Evolutionary conservation across 2,329 filamentous ascomycete species (phyloP).

Genomic region (Aspergillus persii): DNA sequence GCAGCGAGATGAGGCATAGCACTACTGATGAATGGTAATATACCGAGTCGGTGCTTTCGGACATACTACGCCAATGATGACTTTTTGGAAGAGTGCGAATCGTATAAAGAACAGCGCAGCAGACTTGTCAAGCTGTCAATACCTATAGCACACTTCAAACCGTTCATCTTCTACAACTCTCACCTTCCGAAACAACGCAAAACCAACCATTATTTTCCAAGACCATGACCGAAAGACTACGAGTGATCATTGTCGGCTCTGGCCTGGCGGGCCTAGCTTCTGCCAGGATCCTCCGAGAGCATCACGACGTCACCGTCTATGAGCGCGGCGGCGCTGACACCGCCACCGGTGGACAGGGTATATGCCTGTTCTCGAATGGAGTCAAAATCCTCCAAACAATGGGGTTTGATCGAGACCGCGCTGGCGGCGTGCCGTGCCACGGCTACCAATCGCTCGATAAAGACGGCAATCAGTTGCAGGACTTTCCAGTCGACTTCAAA

Average conservation of each 20-base stretch:
- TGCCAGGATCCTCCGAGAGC: constrained; percentile 1
- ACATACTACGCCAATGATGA: no score
- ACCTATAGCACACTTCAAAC: no score
- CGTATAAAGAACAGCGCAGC: no score
- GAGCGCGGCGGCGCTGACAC: background rate
- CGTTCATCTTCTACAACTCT: no score
- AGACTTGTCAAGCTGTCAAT: no score
- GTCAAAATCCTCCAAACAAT: constrained; percentile 2
- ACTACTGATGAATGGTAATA: no score
- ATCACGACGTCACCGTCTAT: constrained; percentile 3
- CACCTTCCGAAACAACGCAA: no score
- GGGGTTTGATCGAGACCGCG: background rate
- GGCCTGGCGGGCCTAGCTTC: constrained; percentile 1
- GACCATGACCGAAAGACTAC: background rate
- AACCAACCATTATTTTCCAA: no score
- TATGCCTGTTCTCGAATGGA: constrained; percentile 1
- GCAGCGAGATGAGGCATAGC: no score
- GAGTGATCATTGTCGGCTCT: background rate
- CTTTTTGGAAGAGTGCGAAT: no score
- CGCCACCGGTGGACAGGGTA: constrained; percentile 4
- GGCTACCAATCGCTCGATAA: constrained; percentile 1
- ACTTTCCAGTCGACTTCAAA: constrained; percentile 4
- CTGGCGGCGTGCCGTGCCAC: background rate
- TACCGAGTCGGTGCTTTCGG: no score
- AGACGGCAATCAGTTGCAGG: background rate